Percentiles rank a stretch among this genome's conserved stretches.
Evolutionary conservation across 768 basidiomycete genomes (phyloP).

Genomic region (Amanita exitialis): DNA sequence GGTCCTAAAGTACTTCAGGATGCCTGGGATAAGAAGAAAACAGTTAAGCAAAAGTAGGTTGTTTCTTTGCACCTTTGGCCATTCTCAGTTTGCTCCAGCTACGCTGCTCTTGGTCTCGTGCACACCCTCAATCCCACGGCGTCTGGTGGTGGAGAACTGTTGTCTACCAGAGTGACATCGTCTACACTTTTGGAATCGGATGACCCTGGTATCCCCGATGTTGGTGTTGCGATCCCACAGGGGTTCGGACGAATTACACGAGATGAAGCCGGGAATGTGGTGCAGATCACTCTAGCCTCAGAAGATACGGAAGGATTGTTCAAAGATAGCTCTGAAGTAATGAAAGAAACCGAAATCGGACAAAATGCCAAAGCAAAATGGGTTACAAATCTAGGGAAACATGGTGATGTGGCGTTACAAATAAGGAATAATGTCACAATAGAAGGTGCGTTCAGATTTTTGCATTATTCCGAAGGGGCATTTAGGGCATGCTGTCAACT

Average conservation of each 20-base stretch:
- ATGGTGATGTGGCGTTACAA: conserved; percentile 7
- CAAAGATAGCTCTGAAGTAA: conserved; percentile 5
- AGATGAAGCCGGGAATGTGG: conserved; percentile 67
- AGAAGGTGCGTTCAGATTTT: conserved; percentile 17
- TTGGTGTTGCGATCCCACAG: conserved; percentile 29
- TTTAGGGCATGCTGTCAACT: background rate
- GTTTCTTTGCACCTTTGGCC: background rate
- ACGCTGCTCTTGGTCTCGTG: conserved; percentile 66
- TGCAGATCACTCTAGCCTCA: conserved; percentile 58
- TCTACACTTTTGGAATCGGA: conserved; percentile 9
- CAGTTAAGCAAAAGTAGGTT: conserved; percentile 80
- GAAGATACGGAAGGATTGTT: conserved; percentile 31
- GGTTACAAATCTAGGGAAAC: conserved; percentile 25
- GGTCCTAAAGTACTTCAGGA: conserved; percentile 77
- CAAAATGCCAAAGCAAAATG: conserved; percentile 24
- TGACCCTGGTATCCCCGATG: conserved; percentile 3
- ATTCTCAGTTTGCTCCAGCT: conserved; percentile 33
- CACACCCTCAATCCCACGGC: conserved; percentile 57
- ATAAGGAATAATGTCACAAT: background rate
- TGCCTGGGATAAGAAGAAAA: conserved; percentile 82
- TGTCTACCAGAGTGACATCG: conserved; percentile 8
- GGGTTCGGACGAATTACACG: conserved; percentile 78
- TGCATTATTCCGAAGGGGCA: background rate
- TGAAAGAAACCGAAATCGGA: conserved; percentile 20
- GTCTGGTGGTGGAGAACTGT: conserved; percentile 59